Evolutionary conservation across 345 rosid species (phyloP), one percentile per base, ranked within the genome.

Genomic region (Rubroshorea leprosula): DNA sequence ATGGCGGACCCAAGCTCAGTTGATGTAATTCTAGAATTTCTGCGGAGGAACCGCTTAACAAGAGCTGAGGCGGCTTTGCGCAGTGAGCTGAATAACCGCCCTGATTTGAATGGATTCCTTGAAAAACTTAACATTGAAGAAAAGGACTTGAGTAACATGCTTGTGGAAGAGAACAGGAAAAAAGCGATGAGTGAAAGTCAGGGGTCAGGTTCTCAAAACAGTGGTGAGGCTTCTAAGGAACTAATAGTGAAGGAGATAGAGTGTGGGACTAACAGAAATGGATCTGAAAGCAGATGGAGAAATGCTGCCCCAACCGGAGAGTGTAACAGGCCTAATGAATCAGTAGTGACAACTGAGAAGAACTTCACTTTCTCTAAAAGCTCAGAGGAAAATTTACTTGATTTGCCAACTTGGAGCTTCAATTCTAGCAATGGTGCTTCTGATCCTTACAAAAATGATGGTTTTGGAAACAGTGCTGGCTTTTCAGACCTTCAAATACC

Each of bases 41-140:
- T 94, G 61, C 75, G 74, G 81, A 85, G 68, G 44, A 89, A 90
- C 68, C 83, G 66, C 48, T 85, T 94, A 75, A 78, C 87, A 0
- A 76, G 88, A 66, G 99, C 99, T 57, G 99, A 94, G 83, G 90
- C 90, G 58, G 97, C 99, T 60, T 70, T 94, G 69, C 95, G 89
- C 49, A 69, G 87, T 64, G 99, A 94, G 86, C 83, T 94, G 1
- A 60, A 51, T 48, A 75, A 67, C 72, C 80, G 35, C 22, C 81
- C 90, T 71, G 97, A 93, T 76, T 70, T 87, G 49, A 90, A 83
- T 77, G 89, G 82, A 9, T 75, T 85, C 46, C 74, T 87, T 76
- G 77, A 78, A 67, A 90, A 74, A 38, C 89, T 83, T 59, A 60
- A 49, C 23, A 65, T 87, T 3, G 92, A 74, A 63, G 85, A 76